phyloP scores from a whole-genome alignment of 2,329 filamentous ascomycete genomes.

The Aspergillus unguis region DNA sequence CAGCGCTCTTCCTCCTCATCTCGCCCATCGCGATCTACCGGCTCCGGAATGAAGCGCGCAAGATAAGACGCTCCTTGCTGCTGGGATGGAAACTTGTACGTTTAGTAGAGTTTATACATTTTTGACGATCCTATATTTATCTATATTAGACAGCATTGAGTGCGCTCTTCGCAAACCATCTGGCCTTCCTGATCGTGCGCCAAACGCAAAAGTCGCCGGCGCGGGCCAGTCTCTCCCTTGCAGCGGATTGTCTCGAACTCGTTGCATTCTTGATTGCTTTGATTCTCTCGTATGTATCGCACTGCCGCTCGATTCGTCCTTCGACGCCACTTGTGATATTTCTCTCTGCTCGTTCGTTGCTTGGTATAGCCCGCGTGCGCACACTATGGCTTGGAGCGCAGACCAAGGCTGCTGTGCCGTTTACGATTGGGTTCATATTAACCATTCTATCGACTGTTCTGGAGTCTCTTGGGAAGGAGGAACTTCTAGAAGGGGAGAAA shows the following conservation, averaged over 20 bases:
- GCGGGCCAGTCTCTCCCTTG: neutral
- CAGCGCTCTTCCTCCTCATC: neutral
- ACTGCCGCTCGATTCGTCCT: neutral
- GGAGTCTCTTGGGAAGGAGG: neutral
- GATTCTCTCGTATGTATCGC: neutral
- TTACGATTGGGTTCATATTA: neutral
- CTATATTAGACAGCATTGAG: neutral
- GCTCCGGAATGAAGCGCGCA: neutral
- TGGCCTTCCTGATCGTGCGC: neutral
- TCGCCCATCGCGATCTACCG: neutral
- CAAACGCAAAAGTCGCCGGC: neutral
- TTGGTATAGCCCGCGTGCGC: neutral
- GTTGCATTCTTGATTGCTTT: neutral
- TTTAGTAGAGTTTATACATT: too few species aligned
- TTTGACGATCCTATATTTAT: neutral
- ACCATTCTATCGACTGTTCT: neutral
- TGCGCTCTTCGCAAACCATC: neutral
- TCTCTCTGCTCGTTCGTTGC: neutral
- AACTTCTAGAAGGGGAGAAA: neutral
- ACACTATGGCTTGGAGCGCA: neutral
- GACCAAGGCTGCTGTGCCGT: neutral
- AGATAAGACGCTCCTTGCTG: neutral
- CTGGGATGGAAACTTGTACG: neutral
- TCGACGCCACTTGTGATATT: neutral
- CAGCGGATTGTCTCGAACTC: neutral